These are phyloP conservation scores for Cymbopogon citratus DNA, from an alignment of 176 grass and related monocot species.

Conservation along the genomic window DNA sequence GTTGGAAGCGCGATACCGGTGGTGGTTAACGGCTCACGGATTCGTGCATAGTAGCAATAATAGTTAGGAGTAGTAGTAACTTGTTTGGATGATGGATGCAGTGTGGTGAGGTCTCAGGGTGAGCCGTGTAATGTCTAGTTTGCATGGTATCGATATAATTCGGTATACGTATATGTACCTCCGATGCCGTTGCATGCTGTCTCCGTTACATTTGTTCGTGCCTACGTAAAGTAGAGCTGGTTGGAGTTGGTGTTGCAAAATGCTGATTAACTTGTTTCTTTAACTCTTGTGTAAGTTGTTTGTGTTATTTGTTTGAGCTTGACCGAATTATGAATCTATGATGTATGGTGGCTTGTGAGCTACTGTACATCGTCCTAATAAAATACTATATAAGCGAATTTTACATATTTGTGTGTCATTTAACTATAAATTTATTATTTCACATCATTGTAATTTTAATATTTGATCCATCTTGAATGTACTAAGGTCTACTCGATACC, in stretches of 20 bases:
- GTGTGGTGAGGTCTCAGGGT: not conserved
- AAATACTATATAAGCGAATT: too few species aligned
- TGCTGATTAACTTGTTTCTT: not conserved
- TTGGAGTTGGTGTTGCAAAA: not conserved
- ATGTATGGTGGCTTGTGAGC: too few species aligned
- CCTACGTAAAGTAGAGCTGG: not conserved
- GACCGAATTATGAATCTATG: too few species aligned
- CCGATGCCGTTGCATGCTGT: not conserved
- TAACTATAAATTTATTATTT: too few species aligned
- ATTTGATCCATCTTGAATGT: too few species aligned
- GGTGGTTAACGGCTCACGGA: conserved; percentile 13
- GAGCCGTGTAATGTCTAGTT: not conserved
- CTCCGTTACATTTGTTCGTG: not conserved
- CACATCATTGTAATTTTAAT: too few species aligned
- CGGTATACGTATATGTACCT: not conserved
- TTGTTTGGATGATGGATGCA: not conserved
- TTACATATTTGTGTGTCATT: too few species aligned
- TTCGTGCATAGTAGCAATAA: not conserved
- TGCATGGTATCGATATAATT: not conserved
- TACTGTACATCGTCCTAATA: too few species aligned
- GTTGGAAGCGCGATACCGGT: not conserved
- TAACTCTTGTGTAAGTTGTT: too few species aligned
- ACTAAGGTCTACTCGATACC: too few species aligned
- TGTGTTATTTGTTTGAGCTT: too few species aligned
- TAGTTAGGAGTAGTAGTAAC: not conserved